Evolutionary conservation across 169 alveolate species (phyloP).

Genomic region (Eimeria falciformis): DNA sequence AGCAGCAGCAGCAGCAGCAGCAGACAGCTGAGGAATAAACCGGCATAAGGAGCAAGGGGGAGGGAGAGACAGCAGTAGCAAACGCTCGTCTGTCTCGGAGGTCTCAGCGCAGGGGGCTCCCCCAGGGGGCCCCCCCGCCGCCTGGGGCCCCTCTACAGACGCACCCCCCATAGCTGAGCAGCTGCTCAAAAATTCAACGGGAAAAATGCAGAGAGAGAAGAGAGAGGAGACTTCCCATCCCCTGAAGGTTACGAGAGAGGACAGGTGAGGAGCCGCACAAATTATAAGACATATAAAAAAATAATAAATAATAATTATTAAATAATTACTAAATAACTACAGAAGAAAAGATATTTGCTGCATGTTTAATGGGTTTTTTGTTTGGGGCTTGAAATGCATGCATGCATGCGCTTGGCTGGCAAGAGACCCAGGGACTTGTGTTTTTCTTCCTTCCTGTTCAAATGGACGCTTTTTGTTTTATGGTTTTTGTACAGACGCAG

Average conservation of each 20-base stretch:
- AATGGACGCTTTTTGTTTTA: neutral
- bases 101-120: neutral
- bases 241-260: neutral
- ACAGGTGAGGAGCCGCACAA: neutral
- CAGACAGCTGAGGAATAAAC: conserved; percentile 32
- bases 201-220: too few species aligned
- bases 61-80: conserved; percentile 25
- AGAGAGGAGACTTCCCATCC: conserved; percentile 21
- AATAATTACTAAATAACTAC: too few species aligned
- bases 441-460: too few species aligned
- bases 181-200: neutral
- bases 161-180: neutral
- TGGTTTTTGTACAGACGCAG: neutral
- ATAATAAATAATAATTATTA: too few species aligned
- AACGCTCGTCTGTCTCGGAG: conserved; percentile 22
- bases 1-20: neutral
- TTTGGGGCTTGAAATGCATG: neutral
- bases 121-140: conserved; percentile 39
- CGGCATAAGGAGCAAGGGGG: conserved; percentile 53
- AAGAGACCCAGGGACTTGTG: too few species aligned
- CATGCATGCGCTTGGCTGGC: neutral
- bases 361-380: neutral
- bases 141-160: neutral
- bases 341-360: too few species aligned
- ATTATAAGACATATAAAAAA: too few species aligned